phyloP scores from a whole-genome alignment of 352 stramenopile genomes.

The Elongisporangium anandrum region DNA sequence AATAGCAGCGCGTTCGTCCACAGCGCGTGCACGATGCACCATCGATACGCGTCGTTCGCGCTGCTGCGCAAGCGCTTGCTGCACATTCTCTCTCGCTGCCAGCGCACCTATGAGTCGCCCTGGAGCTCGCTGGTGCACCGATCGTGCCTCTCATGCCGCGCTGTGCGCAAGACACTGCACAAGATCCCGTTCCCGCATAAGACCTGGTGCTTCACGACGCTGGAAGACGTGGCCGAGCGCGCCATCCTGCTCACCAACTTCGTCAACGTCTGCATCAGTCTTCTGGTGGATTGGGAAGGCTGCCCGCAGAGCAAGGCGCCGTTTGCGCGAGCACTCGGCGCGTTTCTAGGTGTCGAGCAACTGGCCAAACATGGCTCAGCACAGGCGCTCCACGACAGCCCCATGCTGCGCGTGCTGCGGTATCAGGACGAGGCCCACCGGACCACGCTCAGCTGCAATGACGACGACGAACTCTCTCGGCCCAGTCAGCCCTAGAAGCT shows the following conservation, averaged over 20 bases:
- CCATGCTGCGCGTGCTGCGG: not conserved
- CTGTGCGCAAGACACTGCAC: not conserved
- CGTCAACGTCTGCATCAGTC: not conserved
- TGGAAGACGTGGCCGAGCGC: not conserved
- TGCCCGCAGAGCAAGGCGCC: not conserved
- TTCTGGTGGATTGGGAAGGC: conserved; percentile 9
- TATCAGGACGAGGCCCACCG: not conserved
- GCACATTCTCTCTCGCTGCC: not conserved
- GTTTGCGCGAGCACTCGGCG: conserved; percentile 2
- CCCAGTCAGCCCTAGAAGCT: not conserved
- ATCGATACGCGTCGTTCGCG: not conserved
- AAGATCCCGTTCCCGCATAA: not conserved
- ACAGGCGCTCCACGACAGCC: not conserved
- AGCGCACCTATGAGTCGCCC: not conserved
- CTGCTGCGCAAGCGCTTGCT: not conserved
- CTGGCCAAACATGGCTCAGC: not conserved
- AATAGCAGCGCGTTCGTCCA: not conserved
- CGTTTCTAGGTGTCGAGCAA: conserved; percentile 9
- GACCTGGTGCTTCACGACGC: conserved; percentile 24
- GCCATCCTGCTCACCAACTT: not conserved
- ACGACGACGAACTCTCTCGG: not conserved
- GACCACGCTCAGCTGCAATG: not conserved
- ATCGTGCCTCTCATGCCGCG: not conserved
- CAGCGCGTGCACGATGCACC: not conserved
- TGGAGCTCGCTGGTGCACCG: not conserved